Evolutionary conservation across 192 early-diverging fungal genomes (phyloP).

Genomic region (Coemansia furcata): DNA sequence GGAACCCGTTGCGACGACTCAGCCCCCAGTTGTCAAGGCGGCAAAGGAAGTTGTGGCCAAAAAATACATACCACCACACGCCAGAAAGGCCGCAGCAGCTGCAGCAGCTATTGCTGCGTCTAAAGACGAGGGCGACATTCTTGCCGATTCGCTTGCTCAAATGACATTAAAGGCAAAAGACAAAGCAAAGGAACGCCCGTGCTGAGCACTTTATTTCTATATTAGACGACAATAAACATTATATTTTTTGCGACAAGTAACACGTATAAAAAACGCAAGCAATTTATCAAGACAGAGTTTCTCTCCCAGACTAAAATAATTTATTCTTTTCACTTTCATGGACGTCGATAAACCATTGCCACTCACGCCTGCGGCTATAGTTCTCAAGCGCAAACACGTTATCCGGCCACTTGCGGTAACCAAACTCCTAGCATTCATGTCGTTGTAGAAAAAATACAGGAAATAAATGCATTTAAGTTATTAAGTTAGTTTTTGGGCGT

Average conservation of each 20-base stretch:
- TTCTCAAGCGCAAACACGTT: neutral
- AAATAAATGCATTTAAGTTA: neutral
- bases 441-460: neutral
- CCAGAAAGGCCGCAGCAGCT: neutral
- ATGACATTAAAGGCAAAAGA: neutral
- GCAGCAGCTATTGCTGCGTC: neutral
- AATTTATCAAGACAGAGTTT: too few relatives aligned
- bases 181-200: neutral
- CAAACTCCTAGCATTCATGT: slow-evolving; percentile 6
- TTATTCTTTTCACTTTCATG: neutral
- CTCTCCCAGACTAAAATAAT: neutral
- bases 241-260: neutral
- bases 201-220: neutral
- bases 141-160: slow-evolving; percentile 1
- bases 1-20: too few relatives aligned
- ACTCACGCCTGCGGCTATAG: neutral
- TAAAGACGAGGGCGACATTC: neutral
- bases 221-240: neutral
- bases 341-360: slow-evolving; percentile 11
- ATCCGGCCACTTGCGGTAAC: neutral
- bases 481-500: slow-evolving; percentile 25
- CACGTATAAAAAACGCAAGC: neutral
- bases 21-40: too few relatives aligned
- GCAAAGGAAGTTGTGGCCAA: neutral
- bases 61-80: neutral